A percentile compares a stretch with the other conserved stretches of the same genome.
Conservation (phyloP, 2,329 filamentous ascomycete genomes). For the Cytospora piceicola region DNA sequence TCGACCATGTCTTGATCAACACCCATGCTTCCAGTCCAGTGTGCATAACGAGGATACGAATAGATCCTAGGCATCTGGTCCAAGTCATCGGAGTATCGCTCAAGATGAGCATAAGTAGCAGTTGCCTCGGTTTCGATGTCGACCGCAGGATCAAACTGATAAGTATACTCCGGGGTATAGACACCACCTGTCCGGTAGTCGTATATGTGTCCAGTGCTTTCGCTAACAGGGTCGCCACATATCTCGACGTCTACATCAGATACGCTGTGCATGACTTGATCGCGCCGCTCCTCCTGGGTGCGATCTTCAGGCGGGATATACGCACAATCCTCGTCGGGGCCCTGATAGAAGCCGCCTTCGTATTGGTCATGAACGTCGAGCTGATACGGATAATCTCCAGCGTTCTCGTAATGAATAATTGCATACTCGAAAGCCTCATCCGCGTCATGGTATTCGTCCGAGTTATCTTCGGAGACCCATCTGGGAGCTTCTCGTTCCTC, state of each 20-base stretch:
- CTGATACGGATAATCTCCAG: not conserved
- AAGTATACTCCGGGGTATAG: not conserved
- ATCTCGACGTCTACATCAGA: not conserved
- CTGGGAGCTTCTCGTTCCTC: not conserved
- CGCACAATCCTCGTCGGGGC: not conserved
- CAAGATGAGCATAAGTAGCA: not conserved
- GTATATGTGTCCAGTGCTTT: not conserved
- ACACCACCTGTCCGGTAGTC: not conserved
- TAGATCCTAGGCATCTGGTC: constrained; percentile 2
- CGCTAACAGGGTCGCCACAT: not conserved
- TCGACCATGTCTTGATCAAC: not conserved
- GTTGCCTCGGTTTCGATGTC: not conserved
- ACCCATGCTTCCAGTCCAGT: not conserved
- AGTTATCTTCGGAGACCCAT: not conserved
- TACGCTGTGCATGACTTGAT: not conserved
- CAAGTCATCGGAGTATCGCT: not conserved
- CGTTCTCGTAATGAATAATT: too few relatives aligned
- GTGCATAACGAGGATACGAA: not conserved
- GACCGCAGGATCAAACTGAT: not conserved
- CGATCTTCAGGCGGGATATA: too few relatives aligned
- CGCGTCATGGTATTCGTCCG: not conserved
- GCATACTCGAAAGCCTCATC: not conserved
- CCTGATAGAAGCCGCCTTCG: not conserved
- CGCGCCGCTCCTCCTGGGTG: not conserved
- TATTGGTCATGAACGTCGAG: not conserved